Base-by-base conservation (phyloP, 1,284 basidiomycete species). In the Malassezia brasiliensis region DNA sequence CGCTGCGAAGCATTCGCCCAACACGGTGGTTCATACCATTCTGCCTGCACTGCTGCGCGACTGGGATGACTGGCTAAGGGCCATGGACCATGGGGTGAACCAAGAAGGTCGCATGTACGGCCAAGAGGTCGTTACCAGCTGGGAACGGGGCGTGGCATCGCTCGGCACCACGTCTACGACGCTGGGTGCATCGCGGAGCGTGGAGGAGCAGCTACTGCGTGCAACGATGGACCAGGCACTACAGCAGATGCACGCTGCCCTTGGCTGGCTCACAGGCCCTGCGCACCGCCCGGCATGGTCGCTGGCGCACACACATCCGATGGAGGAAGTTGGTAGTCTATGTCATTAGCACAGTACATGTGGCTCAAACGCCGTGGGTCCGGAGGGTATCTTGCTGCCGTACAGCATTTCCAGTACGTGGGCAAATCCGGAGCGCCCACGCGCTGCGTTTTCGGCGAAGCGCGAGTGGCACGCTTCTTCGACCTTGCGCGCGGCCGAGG, bases 31-130 rank as follows among this genome's bases (percentile, higher is more conserved):
- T 53, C 61, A 53, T 3, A 62, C 61, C 30, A 53, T 72, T 14
- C 60, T 70, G 47, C 69, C 69, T 1, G 56, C 59, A 4, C 40
- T 72, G 7, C 49, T 70, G 14, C 60, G 63, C 35, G 65, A 70
- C 49, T 72, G 69, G 69, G 62, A 64, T 28, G 55, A 52, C 11
- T 55, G 68, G 47, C 48, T 69, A 19, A 54, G 61, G 15, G 31
- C 56, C 3, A 19, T 72, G 15, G 63, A 64, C 31, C 61, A 51
- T 20, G 63, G 61, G 4, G 68, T 72, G 30, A 72, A 72, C 40
- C 51, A 57, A 0, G 63, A 70, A 7, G 69, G 67, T 4, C 53
- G 66, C n/a, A 72, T 72, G 65, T 72, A 69, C 48, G 60, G 59
- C 19, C 63, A 66, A 39, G 69, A 72, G 20, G 52, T 65, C 3